phyloP scores from a whole-genome alignment of 108 stramenopile genomes.

The Skeletonema menzelii region DNA sequence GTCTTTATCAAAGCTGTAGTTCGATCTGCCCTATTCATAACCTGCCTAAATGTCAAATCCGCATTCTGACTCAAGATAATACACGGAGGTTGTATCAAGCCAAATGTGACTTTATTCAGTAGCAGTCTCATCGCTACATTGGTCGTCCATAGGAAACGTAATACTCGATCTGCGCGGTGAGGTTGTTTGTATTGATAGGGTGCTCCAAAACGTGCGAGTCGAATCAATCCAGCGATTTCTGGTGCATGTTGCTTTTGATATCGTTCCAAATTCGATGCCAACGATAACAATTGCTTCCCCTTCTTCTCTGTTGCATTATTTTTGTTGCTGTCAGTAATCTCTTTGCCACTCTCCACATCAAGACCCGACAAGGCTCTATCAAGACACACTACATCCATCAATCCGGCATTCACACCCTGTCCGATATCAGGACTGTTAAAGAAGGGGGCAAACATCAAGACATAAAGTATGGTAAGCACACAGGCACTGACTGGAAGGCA shows the following conservation, averaged over 20 bases:
- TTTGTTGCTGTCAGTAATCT: not conserved
- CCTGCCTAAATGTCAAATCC: constrained; percentile 50
- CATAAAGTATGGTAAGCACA: no score
- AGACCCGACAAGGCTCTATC: constrained; percentile 40
- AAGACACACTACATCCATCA: constrained; percentile 80
- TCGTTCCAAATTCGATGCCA: constrained; percentile 10
- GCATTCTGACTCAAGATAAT: constrained; percentile 37
- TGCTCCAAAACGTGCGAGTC: constrained; percentile 56
- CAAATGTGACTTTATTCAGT: constrained; percentile 49
- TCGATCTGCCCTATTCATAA: constrained; percentile 56
- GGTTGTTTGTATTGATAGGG: constrained; percentile 76
- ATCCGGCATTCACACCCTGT: constrained; percentile 87
- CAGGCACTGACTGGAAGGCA: no score
- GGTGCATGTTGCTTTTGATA: constrained; percentile 36
- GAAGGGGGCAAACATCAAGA: no score
- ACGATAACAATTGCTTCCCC: not conserved
- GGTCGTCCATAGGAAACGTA: constrained; percentile 45
- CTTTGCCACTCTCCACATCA: constrained; percentile 22
- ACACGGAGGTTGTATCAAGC: constrained; percentile 37
- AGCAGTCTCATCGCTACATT: constrained; percentile 59
- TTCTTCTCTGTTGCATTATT: not conserved
- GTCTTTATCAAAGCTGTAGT: constrained; percentile 15
- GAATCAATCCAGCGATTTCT: constrained; percentile 53
- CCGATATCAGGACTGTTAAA: constrained; percentile 91
- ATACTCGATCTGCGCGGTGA: constrained; percentile 40